Percentiles rank a stretch among this genome's conserved stretches.
phyloP scores from a whole-genome alignment of 2,329 filamentous ascomycete genomes.

The Davidsoniella eucalypti region DNA sequence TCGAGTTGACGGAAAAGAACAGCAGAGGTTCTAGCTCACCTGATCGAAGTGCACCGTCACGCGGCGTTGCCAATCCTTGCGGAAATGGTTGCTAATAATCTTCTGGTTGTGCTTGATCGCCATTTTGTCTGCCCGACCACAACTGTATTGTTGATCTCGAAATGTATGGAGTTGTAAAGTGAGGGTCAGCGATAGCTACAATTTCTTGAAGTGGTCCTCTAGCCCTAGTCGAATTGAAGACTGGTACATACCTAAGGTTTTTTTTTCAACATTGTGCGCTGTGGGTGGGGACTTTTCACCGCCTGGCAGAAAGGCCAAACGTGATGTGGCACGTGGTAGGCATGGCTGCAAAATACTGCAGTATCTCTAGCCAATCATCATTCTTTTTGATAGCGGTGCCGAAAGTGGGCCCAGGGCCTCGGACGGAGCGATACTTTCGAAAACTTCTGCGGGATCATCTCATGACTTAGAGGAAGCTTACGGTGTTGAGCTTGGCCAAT shows the following conservation, averaged over 20 bases:
- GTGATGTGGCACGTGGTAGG: conserved; percentile 10
- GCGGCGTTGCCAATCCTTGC: conserved; percentile 99
- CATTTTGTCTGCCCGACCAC: conserved; percentile 21
- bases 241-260: conserved; percentile 13
- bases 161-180: conserved; percentile 11
- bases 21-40: conserved; percentile 32
- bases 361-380: conserved; percentile 11
- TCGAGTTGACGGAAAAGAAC: conserved; percentile 2
- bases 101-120: conserved; percentile 99
- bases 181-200: conserved; percentile 13
- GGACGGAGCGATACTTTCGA: not conserved
- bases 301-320: conserved; percentile 7
- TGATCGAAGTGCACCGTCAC: conserved; percentile 99
- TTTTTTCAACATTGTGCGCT: conserved; percentile 10
- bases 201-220: conserved; percentile 14
- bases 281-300: conserved; percentile 9
- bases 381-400: not conserved
- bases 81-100: conserved; percentile 97
- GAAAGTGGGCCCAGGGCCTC: conserved; percentile 2
- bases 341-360: not conserved
- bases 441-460: conserved; percentile 8
- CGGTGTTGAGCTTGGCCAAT: conserved; percentile 1
- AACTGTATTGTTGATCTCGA: conserved; percentile 13
- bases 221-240: conserved; percentile 14
- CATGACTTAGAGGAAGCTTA: conserved; percentile 5